These are phyloP conservation scores for Penicillium manginii DNA, from an alignment of 495 filamentous ascomycete genomes.

Conservation along the genomic window DNA sequence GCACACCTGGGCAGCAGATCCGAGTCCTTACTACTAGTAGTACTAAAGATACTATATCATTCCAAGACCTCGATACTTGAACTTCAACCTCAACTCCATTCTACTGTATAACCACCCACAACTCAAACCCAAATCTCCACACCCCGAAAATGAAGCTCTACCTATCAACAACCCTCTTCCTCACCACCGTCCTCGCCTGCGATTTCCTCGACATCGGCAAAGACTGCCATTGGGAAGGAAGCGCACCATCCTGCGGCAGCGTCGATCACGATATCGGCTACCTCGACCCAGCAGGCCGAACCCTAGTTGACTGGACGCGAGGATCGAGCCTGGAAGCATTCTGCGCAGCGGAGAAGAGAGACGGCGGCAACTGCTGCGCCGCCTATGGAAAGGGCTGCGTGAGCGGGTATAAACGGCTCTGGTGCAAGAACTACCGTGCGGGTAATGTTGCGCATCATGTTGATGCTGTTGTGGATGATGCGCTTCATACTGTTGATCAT, in stretches of 20 bases:
- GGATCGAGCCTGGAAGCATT: constrained; percentile 1
- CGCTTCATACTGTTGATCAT: constrained; percentile 3
- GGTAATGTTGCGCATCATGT: background rate
- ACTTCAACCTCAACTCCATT: no score
- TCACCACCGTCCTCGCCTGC: constrained; percentile 6
- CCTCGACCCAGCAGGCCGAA: constrained; percentile 8
- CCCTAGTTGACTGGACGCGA: constrained; percentile 10
- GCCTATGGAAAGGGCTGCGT: constrained; percentile 12
- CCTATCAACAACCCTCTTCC: background rate
- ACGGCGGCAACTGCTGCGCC: constrained; percentile 7
- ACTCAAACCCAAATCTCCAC: background rate
- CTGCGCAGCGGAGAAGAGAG: constrained; percentile 4
- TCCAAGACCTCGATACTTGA: no score
- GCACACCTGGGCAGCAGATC: no score
- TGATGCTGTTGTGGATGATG: constrained; percentile 7
- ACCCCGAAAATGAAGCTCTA: background rate
- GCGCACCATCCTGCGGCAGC: constrained; percentile 9
- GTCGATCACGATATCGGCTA: constrained; percentile 8
- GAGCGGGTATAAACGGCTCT: constrained; percentile 19
- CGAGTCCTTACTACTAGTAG: no score
- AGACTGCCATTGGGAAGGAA: constrained; percentile 14
- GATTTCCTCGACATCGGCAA: constrained; percentile 8
- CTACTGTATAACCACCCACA: background rate
- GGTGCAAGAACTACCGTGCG: constrained; percentile 15
- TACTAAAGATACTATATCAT: no score